Percentiles rank a stretch among this genome's conserved stretches.
Evolutionary conservation across 2,329 filamentous ascomycete species (phyloP).

Genomic region (Atkinsonella hypoxylon): DNA sequence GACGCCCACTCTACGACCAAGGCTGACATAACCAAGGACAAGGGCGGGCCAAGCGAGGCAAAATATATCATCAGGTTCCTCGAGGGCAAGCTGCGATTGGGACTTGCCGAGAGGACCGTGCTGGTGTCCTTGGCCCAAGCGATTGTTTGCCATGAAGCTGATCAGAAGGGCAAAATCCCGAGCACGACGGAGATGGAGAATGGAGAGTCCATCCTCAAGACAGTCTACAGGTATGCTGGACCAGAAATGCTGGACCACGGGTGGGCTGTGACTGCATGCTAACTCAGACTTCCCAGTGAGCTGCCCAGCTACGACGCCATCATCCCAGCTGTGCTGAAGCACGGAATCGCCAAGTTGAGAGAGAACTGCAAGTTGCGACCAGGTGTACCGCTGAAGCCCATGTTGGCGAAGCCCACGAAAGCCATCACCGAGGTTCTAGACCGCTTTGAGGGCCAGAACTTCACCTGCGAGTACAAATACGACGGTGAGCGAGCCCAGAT

Average conservation of each 20-base stretch:
- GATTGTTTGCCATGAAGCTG: conserved; percentile 70
- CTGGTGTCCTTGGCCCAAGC: conserved; percentile 85
- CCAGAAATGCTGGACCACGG: no score
- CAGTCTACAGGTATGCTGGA: conserved; percentile 62
- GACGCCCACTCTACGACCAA: conserved; percentile 64
- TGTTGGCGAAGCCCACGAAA: conserved; percentile 97
- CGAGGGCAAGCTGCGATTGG: conserved; percentile 86
- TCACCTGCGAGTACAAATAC: conserved; percentile 99
- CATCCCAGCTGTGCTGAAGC: conserved; percentile 74
- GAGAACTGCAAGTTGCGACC: conserved; percentile 86
- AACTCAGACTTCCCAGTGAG: conserved; percentile 38
- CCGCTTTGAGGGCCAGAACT: conserved; percentile 87
- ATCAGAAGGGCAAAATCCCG: conserved; percentile 56
- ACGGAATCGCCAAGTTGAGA: conserved; percentile 72
- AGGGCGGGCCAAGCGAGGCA: conserved; percentile 86
- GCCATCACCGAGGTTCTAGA: conserved; percentile 96
- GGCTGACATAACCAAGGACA: conserved; percentile 83
- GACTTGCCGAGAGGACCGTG: conserved; percentile 84
- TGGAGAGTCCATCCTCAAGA: conserved; percentile 77
- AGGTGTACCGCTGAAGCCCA: conserved; percentile 90
- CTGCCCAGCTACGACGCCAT: conserved; percentile 93
- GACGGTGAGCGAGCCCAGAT: conserved; percentile 98
- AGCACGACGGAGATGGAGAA: conserved; percentile 67
- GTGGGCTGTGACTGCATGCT: no score
- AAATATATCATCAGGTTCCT: conserved; percentile 90